Conservation (phyloP, 2,329 filamentous ascomycete species). For the Trichophyton benhamiae region DNA sequence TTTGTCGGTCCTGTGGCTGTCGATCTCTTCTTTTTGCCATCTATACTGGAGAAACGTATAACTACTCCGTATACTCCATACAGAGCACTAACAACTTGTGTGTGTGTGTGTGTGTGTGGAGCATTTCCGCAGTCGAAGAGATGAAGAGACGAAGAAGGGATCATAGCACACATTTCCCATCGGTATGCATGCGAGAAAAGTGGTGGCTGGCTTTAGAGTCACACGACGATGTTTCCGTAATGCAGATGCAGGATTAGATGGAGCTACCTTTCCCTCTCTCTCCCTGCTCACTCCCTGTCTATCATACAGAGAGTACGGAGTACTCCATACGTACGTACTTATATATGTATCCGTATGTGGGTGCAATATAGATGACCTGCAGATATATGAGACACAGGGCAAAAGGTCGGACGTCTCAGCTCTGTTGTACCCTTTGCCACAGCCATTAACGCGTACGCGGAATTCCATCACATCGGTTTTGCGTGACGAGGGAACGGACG, state of each 20-base stretch:
- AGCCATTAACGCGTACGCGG: neutral
- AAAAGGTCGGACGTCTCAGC: neutral
- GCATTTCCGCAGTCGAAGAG: neutral
- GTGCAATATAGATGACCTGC: neutral
- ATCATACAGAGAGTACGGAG: neutral
- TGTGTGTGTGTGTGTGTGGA: slow-evolving; percentile 3
- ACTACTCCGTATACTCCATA: neutral
- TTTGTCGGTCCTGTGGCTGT: neutral
- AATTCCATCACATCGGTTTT: slow-evolving; percentile 3
- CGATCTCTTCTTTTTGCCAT: slow-evolving; percentile 1
- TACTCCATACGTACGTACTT: neutral
- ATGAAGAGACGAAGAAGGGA: neutral
- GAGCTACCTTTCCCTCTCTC: neutral
- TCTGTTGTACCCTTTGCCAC: neutral
- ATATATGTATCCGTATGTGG: neutral
- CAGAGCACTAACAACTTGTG: neutral
- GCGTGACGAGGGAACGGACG: neutral
- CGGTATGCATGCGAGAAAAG: neutral
- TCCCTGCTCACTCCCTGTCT: too few species aligned
- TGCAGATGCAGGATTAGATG: neutral
- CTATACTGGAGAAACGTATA: neutral
- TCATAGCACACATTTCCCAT: neutral
- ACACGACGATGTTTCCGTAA: slow-evolving; percentile 2
- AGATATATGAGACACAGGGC: neutral
- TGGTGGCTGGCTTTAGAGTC: neutral